Conservation (phyloP, 2,329 filamentous ascomycete genomes). For the Colletotrichum falcatum region DNA sequence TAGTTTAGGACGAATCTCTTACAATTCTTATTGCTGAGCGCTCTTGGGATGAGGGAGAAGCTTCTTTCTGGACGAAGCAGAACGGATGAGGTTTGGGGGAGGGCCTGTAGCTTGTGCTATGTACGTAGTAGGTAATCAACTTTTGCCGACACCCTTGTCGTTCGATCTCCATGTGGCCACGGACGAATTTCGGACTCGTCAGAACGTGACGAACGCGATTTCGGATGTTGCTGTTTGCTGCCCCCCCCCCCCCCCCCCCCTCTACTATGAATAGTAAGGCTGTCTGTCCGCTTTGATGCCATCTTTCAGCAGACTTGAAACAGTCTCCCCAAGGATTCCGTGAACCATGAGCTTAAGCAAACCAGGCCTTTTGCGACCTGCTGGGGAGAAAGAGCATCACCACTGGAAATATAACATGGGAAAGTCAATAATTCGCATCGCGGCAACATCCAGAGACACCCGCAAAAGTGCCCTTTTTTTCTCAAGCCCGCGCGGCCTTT, state of each 20-base stretch:
- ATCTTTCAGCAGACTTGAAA: conserved; percentile 36
- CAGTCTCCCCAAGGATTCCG: conserved; percentile 13
- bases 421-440: conserved; percentile 33
- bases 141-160: not conserved
- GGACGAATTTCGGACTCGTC: conserved; percentile 24
- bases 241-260: too few relatives aligned
- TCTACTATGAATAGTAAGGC: conserved; percentile 24
- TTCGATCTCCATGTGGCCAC: conserved; percentile 8
- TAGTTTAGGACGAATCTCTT: conserved; percentile 34
- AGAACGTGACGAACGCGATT: conserved; percentile 18
- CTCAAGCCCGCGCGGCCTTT: not conserved
- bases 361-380: conserved; percentile 44
- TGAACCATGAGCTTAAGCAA: conserved; percentile 43
- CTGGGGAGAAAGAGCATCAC: conserved; percentile 29
- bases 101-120: not conserved
- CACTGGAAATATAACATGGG: conserved; percentile 33
- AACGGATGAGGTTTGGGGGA: conserved; percentile 7
- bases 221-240: conserved; percentile 11
- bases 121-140: too few relatives aligned
- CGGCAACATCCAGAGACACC: not conserved
- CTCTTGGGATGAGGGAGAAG: conserved; percentile 30
- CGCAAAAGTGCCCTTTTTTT: conserved; percentile 7
- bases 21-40: conserved; percentile 20
- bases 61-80: conserved; percentile 22
- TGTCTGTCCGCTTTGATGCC: conserved; percentile 35